These are phyloP conservation scores for Verticillium longisporum DNA, from an alignment of 2,329 filamentous ascomycete species.

Conservation along the genomic window DNA sequence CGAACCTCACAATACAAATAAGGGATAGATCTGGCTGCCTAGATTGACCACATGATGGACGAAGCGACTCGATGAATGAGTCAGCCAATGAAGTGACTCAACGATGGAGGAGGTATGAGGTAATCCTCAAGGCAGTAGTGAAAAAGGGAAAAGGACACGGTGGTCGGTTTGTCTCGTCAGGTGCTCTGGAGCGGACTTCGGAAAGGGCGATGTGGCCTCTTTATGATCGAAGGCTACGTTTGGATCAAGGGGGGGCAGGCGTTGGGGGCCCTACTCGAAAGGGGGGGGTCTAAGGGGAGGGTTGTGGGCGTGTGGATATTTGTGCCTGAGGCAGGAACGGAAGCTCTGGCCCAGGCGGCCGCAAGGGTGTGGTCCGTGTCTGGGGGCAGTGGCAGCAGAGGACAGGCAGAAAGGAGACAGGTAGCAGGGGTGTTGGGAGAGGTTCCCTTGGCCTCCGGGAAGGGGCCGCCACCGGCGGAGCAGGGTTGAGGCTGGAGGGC, in stretches of 20 bases:
- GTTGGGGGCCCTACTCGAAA: background rate
- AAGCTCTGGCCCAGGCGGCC: background rate
- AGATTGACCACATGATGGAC: slow-evolving; percentile 14
- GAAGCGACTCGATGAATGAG: slow-evolving; percentile 15
- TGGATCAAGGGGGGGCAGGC: background rate
- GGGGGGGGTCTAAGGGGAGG: slow-evolving; percentile 5
- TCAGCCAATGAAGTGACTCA: slow-evolving; percentile 12
- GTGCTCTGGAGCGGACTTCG: background rate
- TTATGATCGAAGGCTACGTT: slow-evolving; percentile 13
- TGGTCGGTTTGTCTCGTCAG: slow-evolving; percentile 4
- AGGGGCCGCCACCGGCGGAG: background rate
- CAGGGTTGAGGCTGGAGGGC: background rate
- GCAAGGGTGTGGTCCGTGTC: background rate
- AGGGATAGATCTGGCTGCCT: slow-evolving; percentile 10
- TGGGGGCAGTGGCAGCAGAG: background rate
- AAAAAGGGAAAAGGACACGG: slow-evolving; percentile 7
- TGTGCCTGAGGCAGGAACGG: slow-evolving; percentile 21
- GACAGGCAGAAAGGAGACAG: background rate
- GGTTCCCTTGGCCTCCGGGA: background rate
- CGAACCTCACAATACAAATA: slow-evolving; percentile 30
- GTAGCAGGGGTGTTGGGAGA: background rate
- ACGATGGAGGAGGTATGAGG: slow-evolving; percentile 12
- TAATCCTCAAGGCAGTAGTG: background rate
- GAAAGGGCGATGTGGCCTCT: slow-evolving; percentile 12
- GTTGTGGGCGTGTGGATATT: slow-evolving; percentile 14